These are phyloP conservation scores for Corynascus novoguineensis DNA, from an alignment of 495 filamentous ascomycete genomes.

Conservation along the genomic window DNA sequence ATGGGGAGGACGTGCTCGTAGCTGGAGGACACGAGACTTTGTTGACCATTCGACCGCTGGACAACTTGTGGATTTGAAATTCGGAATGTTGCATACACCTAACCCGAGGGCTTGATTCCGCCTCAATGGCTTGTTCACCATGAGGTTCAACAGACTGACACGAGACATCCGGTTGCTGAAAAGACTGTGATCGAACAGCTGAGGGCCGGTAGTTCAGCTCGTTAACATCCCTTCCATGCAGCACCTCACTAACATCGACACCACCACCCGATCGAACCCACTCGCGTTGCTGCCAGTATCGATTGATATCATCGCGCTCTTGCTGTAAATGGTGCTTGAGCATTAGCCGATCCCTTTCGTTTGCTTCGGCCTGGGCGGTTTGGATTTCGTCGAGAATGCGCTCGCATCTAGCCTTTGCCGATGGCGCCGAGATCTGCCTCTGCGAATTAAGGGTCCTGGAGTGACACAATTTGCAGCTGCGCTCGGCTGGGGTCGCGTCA, in stretches of 20 bases:
- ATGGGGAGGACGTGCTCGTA: background rate
- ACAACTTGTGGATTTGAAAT: background rate
- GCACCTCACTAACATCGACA: background rate
- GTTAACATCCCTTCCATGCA: conserved; percentile 3
- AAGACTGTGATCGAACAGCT: background rate
- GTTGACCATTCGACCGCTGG: background rate
- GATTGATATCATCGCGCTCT: background rate
- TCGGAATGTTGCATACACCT: background rate
- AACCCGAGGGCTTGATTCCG: background rate
- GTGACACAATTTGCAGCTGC: conserved; percentile 28
- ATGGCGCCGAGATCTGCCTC: background rate
- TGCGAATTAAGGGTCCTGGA: background rate
- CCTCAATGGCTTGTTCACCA: background rate
- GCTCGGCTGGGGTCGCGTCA: conserved; percentile 30
- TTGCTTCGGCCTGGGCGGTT: conserved; percentile 4
- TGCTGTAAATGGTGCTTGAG: conserved; percentile 2
- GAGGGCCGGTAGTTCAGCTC: conserved; percentile 4
- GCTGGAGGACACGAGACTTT: background rate
- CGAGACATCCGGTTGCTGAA: background rate
- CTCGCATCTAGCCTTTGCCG: conserved; percentile 7
- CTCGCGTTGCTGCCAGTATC: background rate
- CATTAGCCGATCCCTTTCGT: conserved; percentile 3
- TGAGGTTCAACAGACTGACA: background rate
- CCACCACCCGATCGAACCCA: background rate
- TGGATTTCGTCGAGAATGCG: conserved; percentile 15